Evolutionary conservation across 306 rosid genomes (phyloP).

Genomic region (Quillaja saponaria): DNA sequence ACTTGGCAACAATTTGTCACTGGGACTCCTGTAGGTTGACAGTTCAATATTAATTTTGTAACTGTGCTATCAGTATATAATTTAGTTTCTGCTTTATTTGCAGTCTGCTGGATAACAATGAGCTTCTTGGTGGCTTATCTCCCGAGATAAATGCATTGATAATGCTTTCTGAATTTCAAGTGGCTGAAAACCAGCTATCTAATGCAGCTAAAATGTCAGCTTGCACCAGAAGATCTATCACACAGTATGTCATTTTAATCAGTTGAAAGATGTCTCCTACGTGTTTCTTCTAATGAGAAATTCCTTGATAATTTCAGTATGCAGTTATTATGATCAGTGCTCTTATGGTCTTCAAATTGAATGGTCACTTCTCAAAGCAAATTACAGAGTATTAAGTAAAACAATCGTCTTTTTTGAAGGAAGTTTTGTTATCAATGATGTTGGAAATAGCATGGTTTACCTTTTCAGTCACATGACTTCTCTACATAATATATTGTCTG

Average conservation of each 20-base stretch:
- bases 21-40: conserved; percentile 70
- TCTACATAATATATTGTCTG: too few species aligned
- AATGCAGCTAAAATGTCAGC: conserved; percentile 36
- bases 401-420: too few species aligned
- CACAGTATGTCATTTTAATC: conserved; percentile 49
- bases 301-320: conserved; percentile 18
- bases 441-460: too few species aligned
- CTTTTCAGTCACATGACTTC: too few species aligned
- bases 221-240: conserved; percentile 42
- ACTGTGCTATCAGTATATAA: conserved; percentile 19
- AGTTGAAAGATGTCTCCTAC: conserved; percentile 26
- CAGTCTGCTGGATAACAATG: conserved; percentile 86
- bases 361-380: too few species aligned
- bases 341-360: background rate
- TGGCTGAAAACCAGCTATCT: conserved; percentile 56
- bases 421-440: too few species aligned
- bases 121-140: conserved; percentile 56
- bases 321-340: background rate
- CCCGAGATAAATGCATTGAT: conserved; percentile 57
- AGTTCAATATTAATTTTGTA: conserved; percentile 20
- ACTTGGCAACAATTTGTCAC: conserved; percentile 66
- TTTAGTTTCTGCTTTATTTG: conserved; percentile 30
- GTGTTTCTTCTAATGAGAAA: conserved; percentile 10
- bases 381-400: too few species aligned
- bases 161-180: conserved; percentile 75